Evolutionary conservation across 768 basidiomycete genomes (phyloP), one percentile per base, ranked within the genome.

Genomic region (Trametes gibbosa): DNA sequence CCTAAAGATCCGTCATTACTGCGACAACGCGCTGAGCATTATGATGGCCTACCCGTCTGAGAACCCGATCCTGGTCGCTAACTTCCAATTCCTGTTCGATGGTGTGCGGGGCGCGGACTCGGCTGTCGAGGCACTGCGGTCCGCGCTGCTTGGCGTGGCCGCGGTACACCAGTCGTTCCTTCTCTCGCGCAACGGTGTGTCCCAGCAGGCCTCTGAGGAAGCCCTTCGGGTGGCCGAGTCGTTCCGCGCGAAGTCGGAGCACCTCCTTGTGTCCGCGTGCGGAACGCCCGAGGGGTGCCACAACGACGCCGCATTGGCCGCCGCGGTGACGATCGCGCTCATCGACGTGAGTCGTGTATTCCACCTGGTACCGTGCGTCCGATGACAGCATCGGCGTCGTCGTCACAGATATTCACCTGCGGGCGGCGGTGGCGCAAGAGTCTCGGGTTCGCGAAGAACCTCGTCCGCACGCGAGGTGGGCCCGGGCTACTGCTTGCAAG

Each of bases 21-120:
- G 74, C 67, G 73, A 77, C 71, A 77, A 73, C 69, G 74, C 76
- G 43, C 74, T 79, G 58, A 76, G 76, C 65, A 71, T 78, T 56
- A 76, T 78, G 70, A 77, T 82, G 79, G 74, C 73, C 63, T 68
- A 76, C 48, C 76, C 75, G 47, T 70, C 73, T 68, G 71, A 79
- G 68, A 81, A 79, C 66, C 72, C 74, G 23, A 69, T 81, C 66
- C 66, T 78, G 49, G 72, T 72, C 56, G 73, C 75, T 64, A 75
- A 77, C 64, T 66, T 77, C 27, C 73, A 76, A 27, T 73, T 79
- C 62, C 72, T 77, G 24, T 68, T 79, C 60, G 74, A 75, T 62
- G 72, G 71, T 35, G 70, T 72, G 23, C 68, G 73, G 67, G 73
- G 74, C 25, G 65, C 66, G 64, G 71, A 77, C 64, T 55, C 63